Conservation (phyloP, 257 asterid genomes). For the Solanum chmielewskii region DNA sequence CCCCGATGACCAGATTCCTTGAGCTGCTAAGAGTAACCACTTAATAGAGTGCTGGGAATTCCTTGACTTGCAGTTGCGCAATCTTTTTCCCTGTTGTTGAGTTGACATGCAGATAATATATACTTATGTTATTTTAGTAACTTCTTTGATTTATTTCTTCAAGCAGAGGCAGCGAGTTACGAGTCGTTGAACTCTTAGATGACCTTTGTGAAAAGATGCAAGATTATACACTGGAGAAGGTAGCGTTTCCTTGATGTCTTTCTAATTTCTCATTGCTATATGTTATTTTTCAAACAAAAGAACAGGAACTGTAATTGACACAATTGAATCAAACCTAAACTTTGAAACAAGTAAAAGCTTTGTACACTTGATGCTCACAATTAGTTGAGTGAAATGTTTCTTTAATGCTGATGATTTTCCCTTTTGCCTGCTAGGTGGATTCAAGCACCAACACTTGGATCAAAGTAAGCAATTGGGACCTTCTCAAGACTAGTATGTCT, state of each 20-base stretch:
- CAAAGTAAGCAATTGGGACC: slow-evolving; percentile 66
- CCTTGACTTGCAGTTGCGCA: neutral
- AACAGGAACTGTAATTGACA: neutral
- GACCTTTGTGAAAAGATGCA: slow-evolving; percentile 96
- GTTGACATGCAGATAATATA: neutral
- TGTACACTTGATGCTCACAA: neutral
- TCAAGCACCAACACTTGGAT: slow-evolving; percentile 53
- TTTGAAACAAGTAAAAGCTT: neutral
- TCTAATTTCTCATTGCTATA: neutral
- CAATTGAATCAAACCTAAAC: neutral
- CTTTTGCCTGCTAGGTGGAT: slow-evolving; percentile 42
- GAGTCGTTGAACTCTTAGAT: slow-evolving; percentile 88
- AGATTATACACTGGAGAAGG: slow-evolving; percentile 96
- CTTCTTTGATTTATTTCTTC: neutral
- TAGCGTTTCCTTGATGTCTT: slow-evolving; percentile 6
- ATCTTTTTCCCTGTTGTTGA: neutral
- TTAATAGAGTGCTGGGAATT: neutral
- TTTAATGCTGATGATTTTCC: slow-evolving; percentile 13
- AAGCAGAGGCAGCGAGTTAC: slow-evolving; percentile 72
- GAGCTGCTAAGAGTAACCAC: neutral
- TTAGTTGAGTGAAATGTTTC: neutral
- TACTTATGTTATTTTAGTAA: neutral
- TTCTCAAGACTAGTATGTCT: slow-evolving; percentile 49
- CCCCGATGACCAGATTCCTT: neutral
- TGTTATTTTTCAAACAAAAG: neutral